Evolutionary conservation across 306 rosid species (phyloP).

Genomic region (Quercus ilex): DNA sequence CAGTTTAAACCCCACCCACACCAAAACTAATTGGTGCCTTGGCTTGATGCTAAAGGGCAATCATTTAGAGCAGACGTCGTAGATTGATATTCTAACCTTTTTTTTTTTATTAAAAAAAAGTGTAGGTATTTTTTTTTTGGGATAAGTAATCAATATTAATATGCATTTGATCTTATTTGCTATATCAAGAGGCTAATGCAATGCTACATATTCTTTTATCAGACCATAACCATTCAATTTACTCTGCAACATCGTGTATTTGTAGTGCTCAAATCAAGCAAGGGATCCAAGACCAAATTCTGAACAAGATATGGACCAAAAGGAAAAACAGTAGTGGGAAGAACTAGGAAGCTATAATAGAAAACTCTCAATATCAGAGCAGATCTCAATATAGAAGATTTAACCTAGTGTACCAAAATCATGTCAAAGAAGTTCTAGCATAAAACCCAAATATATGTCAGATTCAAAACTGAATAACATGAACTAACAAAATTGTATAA

Average conservation of each 20-base stretch:
- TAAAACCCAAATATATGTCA: constrained; percentile 13
- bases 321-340: background rate
- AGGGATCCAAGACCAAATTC: background rate
- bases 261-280: background rate
- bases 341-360: background rate
- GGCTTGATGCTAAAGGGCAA: no score
- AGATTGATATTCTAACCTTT: no score
- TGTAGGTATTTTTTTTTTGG: no score
- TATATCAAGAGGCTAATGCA: no score
- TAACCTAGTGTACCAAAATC: background rate
- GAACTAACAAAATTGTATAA: constrained; percentile 14
- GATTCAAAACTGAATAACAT: constrained; percentile 4
- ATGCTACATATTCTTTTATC: no score
- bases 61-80: no score
- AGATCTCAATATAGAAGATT: background rate
- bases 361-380: background rate
- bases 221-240: background rate
- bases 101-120: no score
- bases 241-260: background rate
- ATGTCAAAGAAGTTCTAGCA: background rate
- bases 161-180: no score
- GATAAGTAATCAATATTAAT: no score
- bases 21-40: no score
- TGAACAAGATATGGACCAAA: background rate
- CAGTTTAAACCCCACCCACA: no score